Evolutionary conservation across 2,329 filamentous ascomycete species (phyloP).

Genomic region (Elsinoe ampelina): DNA sequence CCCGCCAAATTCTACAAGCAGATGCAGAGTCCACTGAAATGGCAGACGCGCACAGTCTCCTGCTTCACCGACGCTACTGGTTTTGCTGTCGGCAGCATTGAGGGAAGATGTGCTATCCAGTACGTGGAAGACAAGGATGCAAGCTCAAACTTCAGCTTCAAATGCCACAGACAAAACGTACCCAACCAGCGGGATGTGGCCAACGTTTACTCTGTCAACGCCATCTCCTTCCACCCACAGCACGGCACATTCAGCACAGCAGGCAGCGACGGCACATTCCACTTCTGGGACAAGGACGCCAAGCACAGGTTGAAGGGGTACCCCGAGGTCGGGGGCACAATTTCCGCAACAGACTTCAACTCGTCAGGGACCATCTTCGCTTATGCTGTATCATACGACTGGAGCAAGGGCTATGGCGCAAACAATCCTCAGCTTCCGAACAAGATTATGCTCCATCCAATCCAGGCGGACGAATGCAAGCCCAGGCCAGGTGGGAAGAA

Average conservation of each 20-base stretch:
- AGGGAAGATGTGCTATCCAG: slow-evolving; percentile 94
- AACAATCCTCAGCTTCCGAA: slow-evolving; percentile 57
- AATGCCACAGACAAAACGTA: slow-evolving; percentile 84
- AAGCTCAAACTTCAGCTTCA: slow-evolving; percentile 91
- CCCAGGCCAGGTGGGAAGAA: slow-evolving; percentile 40
- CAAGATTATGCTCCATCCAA: slow-evolving; percentile 43
- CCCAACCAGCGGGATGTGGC: slow-evolving; percentile 55
- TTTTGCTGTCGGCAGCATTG: slow-evolving; percentile 92
- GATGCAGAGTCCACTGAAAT: slow-evolving; percentile 90
- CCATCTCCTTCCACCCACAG: slow-evolving; percentile 92
- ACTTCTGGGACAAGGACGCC: slow-evolving; percentile 73
- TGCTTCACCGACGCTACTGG: slow-evolving; percentile 89
- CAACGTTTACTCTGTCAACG: slow-evolving; percentile 91
- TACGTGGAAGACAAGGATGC: slow-evolving; percentile 96
- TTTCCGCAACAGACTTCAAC: slow-evolving; percentile 88
- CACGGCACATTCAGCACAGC: slow-evolving; percentile 98
- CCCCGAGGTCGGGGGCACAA: slow-evolving; percentile 57
- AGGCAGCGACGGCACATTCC: slow-evolving; percentile 90
- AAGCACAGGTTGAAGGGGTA: slow-evolving; percentile 57
- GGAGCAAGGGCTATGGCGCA: slow-evolving; percentile 87
- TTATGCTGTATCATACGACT: slow-evolving; percentile 84
- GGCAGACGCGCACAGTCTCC: slow-evolving; percentile 91
- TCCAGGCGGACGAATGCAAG: slow-evolving; percentile 42
- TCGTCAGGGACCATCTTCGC: slow-evolving; percentile 57
- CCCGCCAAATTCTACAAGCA: slow-evolving; percentile 93